A percentile compares a stretch with the other conserved stretches of the same genome.
Conservation (phyloP, 371 early-diverging fungal species). For the Choanephora cucurbitarum region DNA sequence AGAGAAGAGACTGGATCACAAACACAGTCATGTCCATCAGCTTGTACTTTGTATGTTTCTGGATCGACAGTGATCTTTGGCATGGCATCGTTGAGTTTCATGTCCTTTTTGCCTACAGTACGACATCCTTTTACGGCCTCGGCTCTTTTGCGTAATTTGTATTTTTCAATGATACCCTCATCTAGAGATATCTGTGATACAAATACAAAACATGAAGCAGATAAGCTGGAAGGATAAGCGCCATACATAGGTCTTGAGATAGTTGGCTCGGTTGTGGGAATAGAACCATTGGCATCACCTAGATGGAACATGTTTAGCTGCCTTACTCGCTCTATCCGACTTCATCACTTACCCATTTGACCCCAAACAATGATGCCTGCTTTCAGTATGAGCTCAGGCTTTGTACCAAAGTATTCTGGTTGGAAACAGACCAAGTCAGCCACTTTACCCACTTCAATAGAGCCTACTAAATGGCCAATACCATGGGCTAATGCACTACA, state of each 20-base stretch:
- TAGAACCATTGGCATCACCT: slow-evolving; percentile 88
- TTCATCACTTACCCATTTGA: slow-evolving; percentile 59
- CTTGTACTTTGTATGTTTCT: slow-evolving; percentile 84
- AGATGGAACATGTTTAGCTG: neutral
- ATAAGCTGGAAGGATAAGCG: slow-evolving; percentile 57
- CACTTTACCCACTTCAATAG: slow-evolving; percentile 88
- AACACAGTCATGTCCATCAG: slow-evolving; percentile 71
- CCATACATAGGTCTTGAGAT: slow-evolving; percentile 86
- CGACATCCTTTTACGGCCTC: slow-evolving; percentile 80
- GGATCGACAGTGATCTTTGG: slow-evolving; percentile 86
- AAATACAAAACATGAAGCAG: slow-evolving; percentile 69
- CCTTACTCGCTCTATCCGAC: neutral
- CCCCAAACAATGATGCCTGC: slow-evolving; percentile 83
- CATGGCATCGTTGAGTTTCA: slow-evolving; percentile 78
- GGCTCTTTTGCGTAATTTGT: slow-evolving; percentile 67
- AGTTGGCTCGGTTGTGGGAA: slow-evolving; percentile 83
- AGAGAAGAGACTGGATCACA: slow-evolving; percentile 73
- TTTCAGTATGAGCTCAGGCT: slow-evolving; percentile 84
- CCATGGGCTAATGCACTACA: slow-evolving; percentile 85
- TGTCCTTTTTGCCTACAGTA: slow-evolving; percentile 75
- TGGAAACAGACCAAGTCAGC: slow-evolving; percentile 89
- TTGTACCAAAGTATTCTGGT: slow-evolving; percentile 86
- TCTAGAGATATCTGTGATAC: slow-evolving; percentile 77
- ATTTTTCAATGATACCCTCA: slow-evolving; percentile 51
- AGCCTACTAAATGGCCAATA: slow-evolving; percentile 86